Conservation (phyloP, 2,329 filamentous ascomycete genomes). For the Pseudogymnoascus sp. region DNA sequence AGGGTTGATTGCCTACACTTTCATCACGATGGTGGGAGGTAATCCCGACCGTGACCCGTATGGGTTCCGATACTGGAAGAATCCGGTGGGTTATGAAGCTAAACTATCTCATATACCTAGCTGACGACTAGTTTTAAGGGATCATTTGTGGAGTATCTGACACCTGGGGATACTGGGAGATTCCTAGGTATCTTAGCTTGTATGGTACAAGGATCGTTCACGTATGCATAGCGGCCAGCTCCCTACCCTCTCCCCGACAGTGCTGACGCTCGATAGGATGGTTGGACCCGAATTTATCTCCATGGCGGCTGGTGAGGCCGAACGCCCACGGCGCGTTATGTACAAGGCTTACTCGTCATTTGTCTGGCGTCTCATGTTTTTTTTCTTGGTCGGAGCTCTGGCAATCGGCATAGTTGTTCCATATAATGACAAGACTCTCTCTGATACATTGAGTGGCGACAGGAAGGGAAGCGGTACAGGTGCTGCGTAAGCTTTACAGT, state of each 20-base stretch:
- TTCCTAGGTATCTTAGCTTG: constrained; percentile 67
- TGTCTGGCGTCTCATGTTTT: constrained; percentile 62
- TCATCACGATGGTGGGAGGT: constrained; percentile 75
- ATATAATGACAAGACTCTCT: constrained; percentile 52
- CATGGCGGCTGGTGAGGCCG: constrained; percentile 61
- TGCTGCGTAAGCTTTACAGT: not conserved
- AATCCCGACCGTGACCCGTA: constrained; percentile 66
- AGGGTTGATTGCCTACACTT: constrained; percentile 66
- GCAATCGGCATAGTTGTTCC: constrained; percentile 59
- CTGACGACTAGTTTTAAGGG: constrained; percentile 63
- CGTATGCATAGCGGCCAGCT: constrained; percentile 47
- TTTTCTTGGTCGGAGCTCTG: constrained; percentile 64
- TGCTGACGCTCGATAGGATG: constrained; percentile 56
- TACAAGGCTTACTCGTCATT: constrained; percentile 65
- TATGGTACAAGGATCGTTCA: constrained; percentile 69
- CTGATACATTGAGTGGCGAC: constrained; percentile 42
- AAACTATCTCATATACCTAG: constrained; percentile 51
- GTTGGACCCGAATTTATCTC: constrained; percentile 58
- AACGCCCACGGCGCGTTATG: constrained; percentile 55
- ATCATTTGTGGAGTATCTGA: constrained; percentile 37
- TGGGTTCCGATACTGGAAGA: constrained; percentile 62
- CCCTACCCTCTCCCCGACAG: constrained; percentile 60
- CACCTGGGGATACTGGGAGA: constrained; percentile 36
- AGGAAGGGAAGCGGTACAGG: constrained; percentile 15
- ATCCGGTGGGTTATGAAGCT: constrained; percentile 63